A percentile compares a stretch with the other conserved stretches of the same genome.
Evolutionary conservation across 2,329 filamentous ascomycete species (phyloP).

Genomic region (Penicillium occitanis): DNA sequence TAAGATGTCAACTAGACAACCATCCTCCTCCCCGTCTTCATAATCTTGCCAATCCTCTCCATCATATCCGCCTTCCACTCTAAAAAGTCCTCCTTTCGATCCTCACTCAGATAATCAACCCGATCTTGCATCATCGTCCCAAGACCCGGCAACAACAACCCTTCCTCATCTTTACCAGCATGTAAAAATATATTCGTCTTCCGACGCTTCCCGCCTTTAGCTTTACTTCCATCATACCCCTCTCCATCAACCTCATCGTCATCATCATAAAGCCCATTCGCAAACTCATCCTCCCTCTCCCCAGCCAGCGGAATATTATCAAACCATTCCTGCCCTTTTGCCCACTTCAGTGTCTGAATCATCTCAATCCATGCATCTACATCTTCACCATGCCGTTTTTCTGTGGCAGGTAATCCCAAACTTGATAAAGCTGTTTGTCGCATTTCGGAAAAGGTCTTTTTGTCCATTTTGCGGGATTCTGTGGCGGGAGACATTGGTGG

Average conservation of each 20-base stretch:
- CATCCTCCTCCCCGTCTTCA: constrained; percentile 21
- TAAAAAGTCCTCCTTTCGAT: constrained; percentile 42
- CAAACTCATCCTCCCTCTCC: constrained; percentile 36
- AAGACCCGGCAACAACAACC: constrained; percentile 47
- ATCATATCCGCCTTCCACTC: constrained; percentile 47
- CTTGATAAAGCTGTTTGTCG: constrained; percentile 39
- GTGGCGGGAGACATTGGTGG: constrained; percentile 1
- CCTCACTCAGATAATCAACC: constrained; percentile 49
- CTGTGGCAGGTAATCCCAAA: constrained; percentile 42
- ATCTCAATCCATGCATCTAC: constrained; percentile 63
- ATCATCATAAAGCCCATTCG: constrained; percentile 31
- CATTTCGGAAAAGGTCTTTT: constrained; percentile 44
- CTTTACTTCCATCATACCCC: constrained; percentile 24
- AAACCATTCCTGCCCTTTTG: constrained; percentile 67
- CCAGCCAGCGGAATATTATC: constrained; percentile 51
- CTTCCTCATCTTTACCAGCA: constrained; percentile 25
- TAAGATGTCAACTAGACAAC: not conserved
- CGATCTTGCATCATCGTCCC: constrained; percentile 54
- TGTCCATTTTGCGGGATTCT: constrained; percentile 36
- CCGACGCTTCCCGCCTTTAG: constrained; percentile 26
- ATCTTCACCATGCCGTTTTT: constrained; percentile 47
- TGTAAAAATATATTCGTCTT: constrained; percentile 27
- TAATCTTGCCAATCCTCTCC: constrained; percentile 36
- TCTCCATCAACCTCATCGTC: constrained; percentile 33
- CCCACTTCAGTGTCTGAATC: constrained; percentile 52